phyloP scores from a whole-genome alignment of 1,139 yeast species.

The Spathaspora sp. region DNA sequence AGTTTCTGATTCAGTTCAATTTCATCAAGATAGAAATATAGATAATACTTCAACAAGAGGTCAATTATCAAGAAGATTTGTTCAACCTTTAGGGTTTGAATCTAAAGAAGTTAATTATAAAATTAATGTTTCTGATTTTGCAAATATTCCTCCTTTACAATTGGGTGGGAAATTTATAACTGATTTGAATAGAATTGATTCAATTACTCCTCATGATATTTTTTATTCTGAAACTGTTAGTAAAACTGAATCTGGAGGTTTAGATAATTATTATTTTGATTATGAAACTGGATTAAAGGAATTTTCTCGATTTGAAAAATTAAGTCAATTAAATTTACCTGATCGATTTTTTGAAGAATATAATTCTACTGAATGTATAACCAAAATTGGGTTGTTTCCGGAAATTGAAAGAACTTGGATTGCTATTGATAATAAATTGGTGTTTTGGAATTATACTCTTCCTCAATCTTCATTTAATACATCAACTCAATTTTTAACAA shows the following conservation, averaged over 20 bases:
- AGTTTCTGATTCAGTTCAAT: slow-evolving; percentile 31
- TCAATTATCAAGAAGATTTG: slow-evolving; percentile 32
- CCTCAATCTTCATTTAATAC: slow-evolving; percentile 50
- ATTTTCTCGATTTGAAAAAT: slow-evolving; percentile 77
- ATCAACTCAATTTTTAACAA: slow-evolving; percentile 69
- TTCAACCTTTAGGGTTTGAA: slow-evolving; percentile 38
- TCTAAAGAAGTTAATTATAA: slow-evolving; percentile 44
- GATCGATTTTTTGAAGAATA: slow-evolving; percentile 80
- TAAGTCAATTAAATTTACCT: slow-evolving; percentile 71
- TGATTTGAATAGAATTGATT: slow-evolving; percentile 45
- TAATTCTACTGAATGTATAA: slow-evolving; percentile 62
- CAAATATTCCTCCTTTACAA: slow-evolving; percentile 43
- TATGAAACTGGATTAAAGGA: slow-evolving; percentile 43
- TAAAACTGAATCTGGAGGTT: slow-evolving; percentile 33
- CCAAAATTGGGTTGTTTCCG: slow-evolving; percentile 82
- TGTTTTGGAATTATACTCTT: slow-evolving; percentile 78
- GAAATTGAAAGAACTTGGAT: slow-evolving; percentile 88
- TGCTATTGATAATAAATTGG: slow-evolving; percentile 75
- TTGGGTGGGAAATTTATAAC: slow-evolving; percentile 46
- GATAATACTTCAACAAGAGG: slow-evolving; percentile 23
- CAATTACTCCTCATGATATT: slow-evolving; percentile 46
- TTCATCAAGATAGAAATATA: slow-evolving; percentile 33
- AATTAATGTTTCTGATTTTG: slow-evolving; percentile 45
- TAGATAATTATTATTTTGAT: slow-evolving; percentile 47
- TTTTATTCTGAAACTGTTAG: slow-evolving; percentile 40